A percentile compares a stretch with the other conserved stretches of the same genome.
Conservation (phyloP, 345 rosid species). For the Salix arbutifolia region DNA sequence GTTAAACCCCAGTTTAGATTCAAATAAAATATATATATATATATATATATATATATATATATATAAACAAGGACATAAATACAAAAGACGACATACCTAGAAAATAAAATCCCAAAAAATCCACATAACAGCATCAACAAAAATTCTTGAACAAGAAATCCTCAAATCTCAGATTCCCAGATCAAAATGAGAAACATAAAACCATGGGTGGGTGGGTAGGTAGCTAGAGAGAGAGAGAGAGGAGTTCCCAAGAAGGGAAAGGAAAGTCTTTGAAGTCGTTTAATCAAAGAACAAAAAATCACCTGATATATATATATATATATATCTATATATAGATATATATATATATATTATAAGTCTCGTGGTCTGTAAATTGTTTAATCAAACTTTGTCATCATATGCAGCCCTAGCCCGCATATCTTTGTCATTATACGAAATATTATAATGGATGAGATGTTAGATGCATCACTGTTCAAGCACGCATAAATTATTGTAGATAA, state of each 20-base stretch:
- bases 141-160: neutral
- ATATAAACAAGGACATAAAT: neutral
- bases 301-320: neutral
- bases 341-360: too few species aligned
- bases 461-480: too few species aligned
- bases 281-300: neutral
- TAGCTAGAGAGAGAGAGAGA: neutral
- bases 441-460: too few species aligned
- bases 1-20: neutral
- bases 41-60: neutral
- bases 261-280: neutral
- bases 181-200: slow-evolving; percentile 1
- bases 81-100: neutral
- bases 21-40: neutral
- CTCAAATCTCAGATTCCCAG: neutral
- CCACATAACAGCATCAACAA: neutral
- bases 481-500: too few species aligned
- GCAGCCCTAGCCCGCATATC: neutral
- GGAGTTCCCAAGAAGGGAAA: neutral
- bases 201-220: neutral
- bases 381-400: too few species aligned
- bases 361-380: too few species aligned
- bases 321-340: too few species aligned
- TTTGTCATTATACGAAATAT: neutral
- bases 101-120: neutral